A percentile compares a stretch with the other conserved stretches of the same genome.
Evolutionary conservation across 1,284 basidiomycete species (phyloP).

Genomic region (Bondarzewia mesenterica): DNA sequence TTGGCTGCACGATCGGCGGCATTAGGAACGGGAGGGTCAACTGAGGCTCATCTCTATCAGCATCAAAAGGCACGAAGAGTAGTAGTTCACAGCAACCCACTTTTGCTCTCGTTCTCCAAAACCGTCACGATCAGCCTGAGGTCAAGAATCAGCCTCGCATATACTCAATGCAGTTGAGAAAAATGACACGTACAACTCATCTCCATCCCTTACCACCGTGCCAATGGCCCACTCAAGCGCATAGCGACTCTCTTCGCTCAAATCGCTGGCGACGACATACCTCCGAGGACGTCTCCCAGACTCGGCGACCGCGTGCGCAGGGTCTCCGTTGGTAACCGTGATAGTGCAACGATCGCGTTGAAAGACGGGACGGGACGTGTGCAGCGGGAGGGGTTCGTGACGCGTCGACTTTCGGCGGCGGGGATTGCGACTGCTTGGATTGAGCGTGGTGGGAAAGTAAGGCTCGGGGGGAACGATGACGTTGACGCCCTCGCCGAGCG

Average conservation of each 20-base stretch:
- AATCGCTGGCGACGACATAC: slow-evolving; percentile 90
- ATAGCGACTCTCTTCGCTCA: slow-evolving; percentile 88
- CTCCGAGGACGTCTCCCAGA: slow-evolving; percentile 52
- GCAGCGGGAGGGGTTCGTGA: slow-evolving; percentile 53
- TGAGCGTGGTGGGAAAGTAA: slow-evolving; percentile 69
- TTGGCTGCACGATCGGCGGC: slow-evolving; percentile 68
- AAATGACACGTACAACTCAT: slow-evolving; percentile 56
- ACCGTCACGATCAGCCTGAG: slow-evolving; percentile 75
- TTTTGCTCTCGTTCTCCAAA: slow-evolving; percentile 87
- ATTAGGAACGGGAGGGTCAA: slow-evolving; percentile 71
- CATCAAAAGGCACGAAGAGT: slow-evolving; percentile 3
- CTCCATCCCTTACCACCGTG: slow-evolving; percentile 91
- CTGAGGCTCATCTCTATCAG: slow-evolving; percentile 28
- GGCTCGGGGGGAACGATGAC: slow-evolving; percentile 77
- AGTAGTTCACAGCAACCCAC: slow-evolving; percentile 32
- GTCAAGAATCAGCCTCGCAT: slow-evolving; percentile 5
- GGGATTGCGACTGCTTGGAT: slow-evolving; percentile 37
- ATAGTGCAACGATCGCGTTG: slow-evolving; percentile 92
- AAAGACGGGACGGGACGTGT: slow-evolving; percentile 75
- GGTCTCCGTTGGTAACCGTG: slow-evolving; percentile 79
- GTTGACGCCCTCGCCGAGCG: slow-evolving; percentile 84
- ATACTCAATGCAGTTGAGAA: background rate
- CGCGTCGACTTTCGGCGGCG: slow-evolving; percentile 51
- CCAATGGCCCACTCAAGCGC: slow-evolving; percentile 96
- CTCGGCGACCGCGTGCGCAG: slow-evolving; percentile 43